Evolutionary conservation across 768 basidiomycete species (phyloP).

Genomic region (Neoboletus magnificus): DNA sequence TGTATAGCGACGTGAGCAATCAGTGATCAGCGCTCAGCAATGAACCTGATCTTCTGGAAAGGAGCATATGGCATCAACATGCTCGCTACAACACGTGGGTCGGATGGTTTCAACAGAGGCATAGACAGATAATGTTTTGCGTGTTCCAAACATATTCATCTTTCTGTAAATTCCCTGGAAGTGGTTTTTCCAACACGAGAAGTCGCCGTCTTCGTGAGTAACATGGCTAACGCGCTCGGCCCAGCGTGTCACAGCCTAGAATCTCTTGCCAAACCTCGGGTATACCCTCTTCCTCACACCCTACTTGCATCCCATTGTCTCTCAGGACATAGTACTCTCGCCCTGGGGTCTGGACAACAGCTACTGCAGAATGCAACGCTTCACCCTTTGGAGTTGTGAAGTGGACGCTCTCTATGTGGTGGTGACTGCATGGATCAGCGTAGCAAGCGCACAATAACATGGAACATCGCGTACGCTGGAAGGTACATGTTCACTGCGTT

Average conservation of each 20-base stretch:
- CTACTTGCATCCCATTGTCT: slow-evolving; percentile 77
- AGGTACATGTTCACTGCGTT: slow-evolving; percentile 58
- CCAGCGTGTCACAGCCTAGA: slow-evolving; percentile 43
- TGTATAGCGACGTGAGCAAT: background rate
- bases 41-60: too few species aligned
- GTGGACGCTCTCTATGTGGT: slow-evolving; percentile 75
- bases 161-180: background rate
- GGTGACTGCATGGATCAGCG: slow-evolving; percentile 46
- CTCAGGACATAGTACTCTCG: slow-evolving; percentile 67
- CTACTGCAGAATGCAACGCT: slow-evolving; percentile 59
- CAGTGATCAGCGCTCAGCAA: background rate
- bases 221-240: background rate
- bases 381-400: slow-evolving; percentile 44
- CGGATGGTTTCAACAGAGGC: background rate
- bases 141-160: background rate
- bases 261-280: slow-evolving; percentile 58
- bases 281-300: slow-evolving; percentile 72
- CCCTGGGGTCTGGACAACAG: slow-evolving; percentile 64
- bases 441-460: background rate
- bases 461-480: slow-evolving; percentile 50
- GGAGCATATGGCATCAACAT: background rate
- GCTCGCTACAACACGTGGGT: background rate
- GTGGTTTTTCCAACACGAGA: background rate
- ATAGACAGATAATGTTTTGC: background rate
- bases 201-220: background rate